A percentile compares a stretch with the other conserved stretches of the same genome.
Conservation (phyloP, 768 basidiomycete genomes). For the Paxillus involutus region DNA sequence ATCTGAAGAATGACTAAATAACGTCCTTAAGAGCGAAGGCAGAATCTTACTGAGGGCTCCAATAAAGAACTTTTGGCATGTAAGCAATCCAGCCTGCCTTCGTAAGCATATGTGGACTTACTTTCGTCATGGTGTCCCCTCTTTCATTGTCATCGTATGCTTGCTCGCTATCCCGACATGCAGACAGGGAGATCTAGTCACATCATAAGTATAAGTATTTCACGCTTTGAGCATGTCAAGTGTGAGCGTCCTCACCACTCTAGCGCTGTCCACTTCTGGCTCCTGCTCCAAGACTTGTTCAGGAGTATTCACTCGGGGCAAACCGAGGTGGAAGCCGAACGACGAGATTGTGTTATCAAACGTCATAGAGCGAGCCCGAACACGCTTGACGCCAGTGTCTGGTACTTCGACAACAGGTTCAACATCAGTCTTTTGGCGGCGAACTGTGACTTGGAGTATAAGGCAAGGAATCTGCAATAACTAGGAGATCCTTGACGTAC, state of each 20-base stretch:
- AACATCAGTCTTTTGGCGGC: neutral
- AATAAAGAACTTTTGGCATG: neutral
- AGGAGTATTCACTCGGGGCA: no score
- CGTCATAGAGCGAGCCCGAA: no score
- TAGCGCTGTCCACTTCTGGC: neutral
- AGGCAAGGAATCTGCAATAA: neutral
- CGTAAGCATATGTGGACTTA: neutral
- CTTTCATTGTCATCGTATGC: conserved; percentile 2
- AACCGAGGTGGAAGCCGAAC: no score
- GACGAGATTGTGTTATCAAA: no score
- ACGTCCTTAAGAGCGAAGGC: neutral
- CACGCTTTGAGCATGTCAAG: neutral
- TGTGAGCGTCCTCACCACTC: neutral
- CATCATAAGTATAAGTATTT: neutral
- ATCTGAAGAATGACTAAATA: neutral
- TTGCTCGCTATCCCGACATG: neutral
- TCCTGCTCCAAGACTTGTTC: no score
- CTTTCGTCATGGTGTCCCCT: neutral
- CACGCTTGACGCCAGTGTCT: no score
- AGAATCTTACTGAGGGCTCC: neutral
- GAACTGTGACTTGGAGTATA: neutral
- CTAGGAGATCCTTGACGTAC: neutral
- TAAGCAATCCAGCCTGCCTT: neutral
- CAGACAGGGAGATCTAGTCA: neutral
- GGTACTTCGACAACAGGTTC: neutral